Evolutionary conservation across 176 grass and related monocot species (phyloP), one percentile per base, ranked within the genome.

Genomic region (Carex scoparia): DNA sequence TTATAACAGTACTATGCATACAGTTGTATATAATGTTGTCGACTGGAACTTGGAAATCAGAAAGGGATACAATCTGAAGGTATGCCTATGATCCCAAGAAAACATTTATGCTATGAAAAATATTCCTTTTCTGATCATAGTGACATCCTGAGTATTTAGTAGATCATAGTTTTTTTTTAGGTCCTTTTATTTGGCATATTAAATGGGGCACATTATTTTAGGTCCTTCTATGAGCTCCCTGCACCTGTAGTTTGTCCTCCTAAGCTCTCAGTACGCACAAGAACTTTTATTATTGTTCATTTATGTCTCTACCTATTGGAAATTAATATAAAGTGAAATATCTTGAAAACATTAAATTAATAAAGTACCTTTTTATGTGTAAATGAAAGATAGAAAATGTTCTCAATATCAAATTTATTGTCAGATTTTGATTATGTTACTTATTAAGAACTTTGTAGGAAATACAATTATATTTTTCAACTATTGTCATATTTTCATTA

Each of bases 61-160:
- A 86, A 95, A 92, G 83, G 93, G 91, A 2, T 99, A 99, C 38
- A 95, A 99, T 84, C 66, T 94, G 33, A 99, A 95, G 96, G 96
- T 92, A 37, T 60, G 0, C 0, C 15, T n/a, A 28, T 65, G 37
- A 61, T 42, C 4, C 69, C 3, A 74, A 53, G 27, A 37, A 51
- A 10, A 51, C 44, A 42, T 9, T 68, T 77, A 13, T 77, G 42
- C 42, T 46, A 46, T 46, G 42, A 8, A 46, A 46, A 46, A 46
- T 46, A 46, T 46, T 46, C 7, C 42, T 46, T 46, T 46, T 46
- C 42, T 46, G 6, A 7, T 46, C 5, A 46, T 46, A 46, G 5
- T 7, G 42, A 7, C 8, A 46, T 46, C 7, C 7, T 46, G 42
- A 8, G 7, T 46, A 8, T 1, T 74, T 31, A 32, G 33, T 35